Conservation (phyloP, 106 monocot species). For the Dendrobium catenatum region DNA sequence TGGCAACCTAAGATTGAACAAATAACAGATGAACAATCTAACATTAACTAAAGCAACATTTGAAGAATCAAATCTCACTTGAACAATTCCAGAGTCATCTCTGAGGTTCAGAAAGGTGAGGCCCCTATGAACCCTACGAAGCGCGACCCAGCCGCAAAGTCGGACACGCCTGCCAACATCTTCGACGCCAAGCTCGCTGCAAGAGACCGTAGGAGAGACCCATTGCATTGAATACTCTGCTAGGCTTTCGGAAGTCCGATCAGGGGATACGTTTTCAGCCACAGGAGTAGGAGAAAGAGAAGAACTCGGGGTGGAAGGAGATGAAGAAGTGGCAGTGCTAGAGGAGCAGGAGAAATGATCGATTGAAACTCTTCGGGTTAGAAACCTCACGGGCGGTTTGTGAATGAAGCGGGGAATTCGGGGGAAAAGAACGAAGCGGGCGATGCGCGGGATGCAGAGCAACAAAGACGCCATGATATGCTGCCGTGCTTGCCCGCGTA, state of each 20-base stretch:
- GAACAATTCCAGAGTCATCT: slow-evolving; percentile 83
- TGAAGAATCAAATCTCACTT: slow-evolving; percentile 25
- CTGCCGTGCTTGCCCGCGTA: neutral
- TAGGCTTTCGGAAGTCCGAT: neutral
- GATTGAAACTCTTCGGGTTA: neutral
- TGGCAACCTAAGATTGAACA: slow-evolving; percentile 47
- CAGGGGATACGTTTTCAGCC: slow-evolving; percentile 17
- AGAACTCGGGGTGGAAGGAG: slow-evolving; percentile 8
- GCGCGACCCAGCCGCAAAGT: slow-evolving; percentile 91
- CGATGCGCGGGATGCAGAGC: slow-evolving; percentile 21
- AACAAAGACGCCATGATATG: slow-evolving; percentile 40
- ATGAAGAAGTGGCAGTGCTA: slow-evolving; percentile 8
- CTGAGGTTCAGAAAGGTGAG: slow-evolving; percentile 88
- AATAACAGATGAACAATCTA: neutral
- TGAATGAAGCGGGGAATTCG: slow-evolving; percentile 21
- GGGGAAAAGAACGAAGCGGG: slow-evolving; percentile 33
- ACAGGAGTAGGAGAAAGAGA: slow-evolving; percentile 9
- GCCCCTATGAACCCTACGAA: slow-evolving; percentile 80
- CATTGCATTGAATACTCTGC: slow-evolving; percentile 41
- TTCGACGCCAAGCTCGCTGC: slow-evolving; percentile 58
- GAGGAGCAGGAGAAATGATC: slow-evolving; percentile 13
- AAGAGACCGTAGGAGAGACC: slow-evolving; percentile 50
- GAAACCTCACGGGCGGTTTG: neutral
- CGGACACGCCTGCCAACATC: slow-evolving; percentile 70
- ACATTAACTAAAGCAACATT: neutral